phyloP scores from a whole-genome alignment of 177 flowering plant species.

The Tripterygium wilfordii region DNA sequence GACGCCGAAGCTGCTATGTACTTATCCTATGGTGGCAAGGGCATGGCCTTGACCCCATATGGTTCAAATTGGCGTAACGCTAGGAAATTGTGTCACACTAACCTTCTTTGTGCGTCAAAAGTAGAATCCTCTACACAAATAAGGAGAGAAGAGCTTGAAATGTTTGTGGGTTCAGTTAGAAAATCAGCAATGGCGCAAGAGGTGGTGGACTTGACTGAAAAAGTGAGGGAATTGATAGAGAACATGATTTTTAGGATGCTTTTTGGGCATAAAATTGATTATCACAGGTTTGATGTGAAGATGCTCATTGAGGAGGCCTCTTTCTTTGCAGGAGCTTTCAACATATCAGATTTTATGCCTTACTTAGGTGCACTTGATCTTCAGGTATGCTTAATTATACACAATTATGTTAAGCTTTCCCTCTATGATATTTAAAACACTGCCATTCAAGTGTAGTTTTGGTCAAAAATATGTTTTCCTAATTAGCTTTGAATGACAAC shows the following conservation, averaged over 20 bases:
- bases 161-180: conserved; percentile 5
- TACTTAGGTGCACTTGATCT: conserved; percentile 18
- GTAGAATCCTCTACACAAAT: conserved; percentile 19
- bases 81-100: not conserved
- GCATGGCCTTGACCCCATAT: conserved; percentile 1
- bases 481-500: too few species aligned
- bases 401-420: too few species aligned
- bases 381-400: too few species aligned
- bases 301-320: conserved; percentile 19
- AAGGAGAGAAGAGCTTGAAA: conserved; percentile 18
- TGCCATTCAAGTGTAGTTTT: too few species aligned
- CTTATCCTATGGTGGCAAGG: conserved; percentile 3
- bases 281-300: conserved; percentile 15
- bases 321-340: conserved; percentile 22
- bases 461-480: too few species aligned
- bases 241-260: too few species aligned
- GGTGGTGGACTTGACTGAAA: conserved; percentile 22
- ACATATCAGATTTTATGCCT: conserved; percentile 36
- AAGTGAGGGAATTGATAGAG: conserved; percentile 10
- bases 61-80: conserved; percentile 1
- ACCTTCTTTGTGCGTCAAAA: conserved; percentile 20
- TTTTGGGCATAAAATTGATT: conserved; percentile 17
- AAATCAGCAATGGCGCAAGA: conserved; percentile 12
- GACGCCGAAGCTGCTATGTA: not conserved
- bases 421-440: conserved; percentile 1